Percentiles rank a stretch among this genome's conserved stretches.
Evolutionary conservation across 1,284 basidiomycete genomes (phyloP).

Genomic region (Malassezia slooffiae): DNA sequence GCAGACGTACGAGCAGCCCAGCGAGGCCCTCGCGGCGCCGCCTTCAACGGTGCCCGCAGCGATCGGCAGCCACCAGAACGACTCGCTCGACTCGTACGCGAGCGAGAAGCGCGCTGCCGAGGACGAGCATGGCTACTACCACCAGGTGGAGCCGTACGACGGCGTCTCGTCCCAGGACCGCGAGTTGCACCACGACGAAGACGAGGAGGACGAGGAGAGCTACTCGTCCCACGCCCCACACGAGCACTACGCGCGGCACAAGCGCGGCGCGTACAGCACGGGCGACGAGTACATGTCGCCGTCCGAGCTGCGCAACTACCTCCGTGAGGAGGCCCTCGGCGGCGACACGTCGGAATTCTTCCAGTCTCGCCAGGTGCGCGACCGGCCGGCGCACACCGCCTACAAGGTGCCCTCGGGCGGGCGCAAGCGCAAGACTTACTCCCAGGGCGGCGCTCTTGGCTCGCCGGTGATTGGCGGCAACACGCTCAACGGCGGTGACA

Average conservation of each 20-base stretch:
- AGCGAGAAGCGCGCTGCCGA: background rate
- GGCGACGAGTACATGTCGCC: too few species aligned
- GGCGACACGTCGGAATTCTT: background rate
- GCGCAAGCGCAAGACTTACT: too few species aligned
- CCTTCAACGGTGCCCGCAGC: background rate
- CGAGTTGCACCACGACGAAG: too few species aligned
- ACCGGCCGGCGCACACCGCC: too few species aligned
- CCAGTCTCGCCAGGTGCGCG: background rate
- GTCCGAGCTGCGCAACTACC: too few species aligned
- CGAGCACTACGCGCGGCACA: slow-evolving; percentile 6
- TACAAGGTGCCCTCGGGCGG: too few species aligned
- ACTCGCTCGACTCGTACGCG: background rate
- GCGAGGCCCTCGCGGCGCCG: background rate
- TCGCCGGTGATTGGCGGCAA: too few species aligned
- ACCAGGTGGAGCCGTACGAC: background rate
- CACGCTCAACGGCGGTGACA: too few species aligned
- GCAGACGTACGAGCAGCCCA: background rate
- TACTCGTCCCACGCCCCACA: background rate
- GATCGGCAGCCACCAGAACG: background rate
- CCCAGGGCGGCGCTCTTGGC: too few species aligned
- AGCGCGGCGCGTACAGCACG: slow-evolving; percentile 4
- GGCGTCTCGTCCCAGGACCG: too few species aligned
- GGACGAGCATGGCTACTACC: background rate
- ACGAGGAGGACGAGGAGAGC: background rate
- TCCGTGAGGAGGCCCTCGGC: slow-evolving; percentile 5